Evolutionary conservation across 345 rosid genomes (phyloP).

Genomic region (Pseudoturritis turrita): DNA sequence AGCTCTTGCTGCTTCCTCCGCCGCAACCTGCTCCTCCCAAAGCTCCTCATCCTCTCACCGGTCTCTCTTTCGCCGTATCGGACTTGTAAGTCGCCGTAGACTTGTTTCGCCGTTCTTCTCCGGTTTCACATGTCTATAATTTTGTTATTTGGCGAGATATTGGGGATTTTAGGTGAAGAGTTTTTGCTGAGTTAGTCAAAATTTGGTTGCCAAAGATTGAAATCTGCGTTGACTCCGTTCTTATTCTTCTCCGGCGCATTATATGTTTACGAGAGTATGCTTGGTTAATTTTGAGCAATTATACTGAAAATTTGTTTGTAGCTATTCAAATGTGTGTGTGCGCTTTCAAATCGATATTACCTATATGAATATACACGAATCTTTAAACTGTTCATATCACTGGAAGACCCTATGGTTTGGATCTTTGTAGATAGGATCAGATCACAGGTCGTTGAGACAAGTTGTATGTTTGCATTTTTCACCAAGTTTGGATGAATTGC

Average conservation of each 20-base stretch:
- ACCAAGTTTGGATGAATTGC: not conserved
- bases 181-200: not conserved
- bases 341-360: not conserved
- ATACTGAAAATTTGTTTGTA: not conserved
- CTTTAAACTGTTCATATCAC: not conserved
- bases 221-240: not conserved
- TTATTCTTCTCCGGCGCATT: not conserved
- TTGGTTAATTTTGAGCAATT: not conserved
- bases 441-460: not conserved
- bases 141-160: too few species aligned
- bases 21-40: constrained; percentile 98
- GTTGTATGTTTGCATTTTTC: not conserved
- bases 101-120: not conserved
- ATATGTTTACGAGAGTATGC: not conserved
- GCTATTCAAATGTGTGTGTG: not conserved
- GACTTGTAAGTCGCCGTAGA: constrained; percentile 49
- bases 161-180: not conserved
- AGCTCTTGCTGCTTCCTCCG: constrained; percentile 82
- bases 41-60: constrained; percentile 94
- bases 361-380: not conserved
- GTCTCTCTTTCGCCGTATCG: constrained; percentile 76
- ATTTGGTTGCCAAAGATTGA: not conserved
- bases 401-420: not conserved
- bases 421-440: not conserved
- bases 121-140: not conserved